Percentiles rank a stretch among this genome's conserved stretches.
phyloP scores from a whole-genome alignment of 2,329 filamentous ascomycete species.

The Raffaelea deltoideospora region DNA sequence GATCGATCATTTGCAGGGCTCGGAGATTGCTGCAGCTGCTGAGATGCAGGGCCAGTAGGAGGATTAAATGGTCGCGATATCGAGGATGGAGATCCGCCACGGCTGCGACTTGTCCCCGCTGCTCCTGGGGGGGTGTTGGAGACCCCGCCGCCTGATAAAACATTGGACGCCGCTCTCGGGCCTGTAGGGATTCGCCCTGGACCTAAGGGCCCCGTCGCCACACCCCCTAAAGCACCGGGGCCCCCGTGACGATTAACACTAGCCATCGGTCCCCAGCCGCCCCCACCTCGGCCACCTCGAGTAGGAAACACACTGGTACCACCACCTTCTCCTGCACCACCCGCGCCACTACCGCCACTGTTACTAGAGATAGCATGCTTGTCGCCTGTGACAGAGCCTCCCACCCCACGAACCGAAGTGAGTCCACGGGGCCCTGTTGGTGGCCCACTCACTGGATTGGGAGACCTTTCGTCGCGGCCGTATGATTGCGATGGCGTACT shows the following conservation, averaged over 20 bases:
- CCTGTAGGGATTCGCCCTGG: slow-evolving; percentile 29
- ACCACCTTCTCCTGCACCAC: not conserved
- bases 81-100: slow-evolving; percentile 1
- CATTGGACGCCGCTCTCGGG: slow-evolving; percentile 19
- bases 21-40: not conserved
- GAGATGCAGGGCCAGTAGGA: not conserved
- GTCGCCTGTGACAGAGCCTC: no score
- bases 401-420: slow-evolving; percentile 32
- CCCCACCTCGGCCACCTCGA: not conserved
- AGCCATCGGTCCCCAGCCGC: no score
- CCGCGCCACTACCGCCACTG: slow-evolving; percentile 30
- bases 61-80: not conserved
- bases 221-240: no score
- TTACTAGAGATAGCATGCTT: no score
- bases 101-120: slow-evolving; percentile 1
- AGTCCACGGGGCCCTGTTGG: slow-evolving; percentile 42
- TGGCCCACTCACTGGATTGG: not conserved
- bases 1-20: not conserved
- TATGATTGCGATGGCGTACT: slow-evolving; percentile 13
- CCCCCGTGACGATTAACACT: no score
- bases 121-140: not conserved
- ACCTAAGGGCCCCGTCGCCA: not conserved
- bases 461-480: not conserved
- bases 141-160: not conserved
- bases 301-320: not conserved